A percentile compares a stretch with the other conserved stretches of the same genome.
phyloP scores from a whole-genome alignment of 1,284 basidiomycete genomes.

The Tausonia pullulans region DNA sequence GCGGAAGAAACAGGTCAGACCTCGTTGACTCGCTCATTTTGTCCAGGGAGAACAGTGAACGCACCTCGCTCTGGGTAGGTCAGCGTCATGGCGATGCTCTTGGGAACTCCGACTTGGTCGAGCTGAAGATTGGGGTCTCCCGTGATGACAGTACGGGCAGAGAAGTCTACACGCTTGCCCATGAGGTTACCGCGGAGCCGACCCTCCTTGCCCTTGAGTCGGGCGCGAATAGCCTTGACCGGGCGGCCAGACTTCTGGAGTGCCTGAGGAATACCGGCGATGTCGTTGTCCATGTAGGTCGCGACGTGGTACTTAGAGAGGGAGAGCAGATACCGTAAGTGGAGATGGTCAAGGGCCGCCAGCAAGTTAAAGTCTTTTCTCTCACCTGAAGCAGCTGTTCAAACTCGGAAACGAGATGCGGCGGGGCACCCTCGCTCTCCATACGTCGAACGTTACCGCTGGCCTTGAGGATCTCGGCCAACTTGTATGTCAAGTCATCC shows the following conservation, averaged over 20 bases:
- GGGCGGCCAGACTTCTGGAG: conserved; percentile 95
- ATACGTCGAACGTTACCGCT: conserved; percentile 84
- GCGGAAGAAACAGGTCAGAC: background rate
- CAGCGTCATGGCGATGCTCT: conserved; percentile 91
- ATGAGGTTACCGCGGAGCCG: conserved; percentile 95
- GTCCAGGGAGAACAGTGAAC: conserved; percentile 20
- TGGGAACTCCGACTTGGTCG: conserved; percentile 97
- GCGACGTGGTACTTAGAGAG: conserved; percentile 81
- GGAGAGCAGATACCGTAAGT: conserved; percentile 6
- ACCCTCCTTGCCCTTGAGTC: conserved; percentile 97
- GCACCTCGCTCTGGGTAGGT: conserved; percentile 92
- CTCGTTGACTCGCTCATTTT: background rate
- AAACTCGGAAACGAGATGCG: conserved; percentile 90
- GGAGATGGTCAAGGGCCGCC: background rate
- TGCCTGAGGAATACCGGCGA: conserved; percentile 94
- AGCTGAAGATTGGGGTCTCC: conserved; percentile 95
- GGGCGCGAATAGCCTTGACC: conserved; percentile 95
- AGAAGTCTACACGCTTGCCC: conserved; percentile 99
- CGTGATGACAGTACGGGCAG: conserved; percentile 97
- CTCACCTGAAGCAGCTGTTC: conserved; percentile 84
- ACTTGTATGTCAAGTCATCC: conserved; percentile 97
- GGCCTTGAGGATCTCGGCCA: conserved; percentile 93
- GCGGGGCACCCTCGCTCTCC: conserved; percentile 93
- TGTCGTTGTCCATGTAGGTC: conserved; percentile 99
- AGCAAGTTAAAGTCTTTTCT: background rate